Evolutionary conservation across 2,329 filamentous ascomycete species (phyloP), one percentile per base, ranked within the genome.

Genomic region (Ophiocordyceps camponoti-saundersi): DNA sequence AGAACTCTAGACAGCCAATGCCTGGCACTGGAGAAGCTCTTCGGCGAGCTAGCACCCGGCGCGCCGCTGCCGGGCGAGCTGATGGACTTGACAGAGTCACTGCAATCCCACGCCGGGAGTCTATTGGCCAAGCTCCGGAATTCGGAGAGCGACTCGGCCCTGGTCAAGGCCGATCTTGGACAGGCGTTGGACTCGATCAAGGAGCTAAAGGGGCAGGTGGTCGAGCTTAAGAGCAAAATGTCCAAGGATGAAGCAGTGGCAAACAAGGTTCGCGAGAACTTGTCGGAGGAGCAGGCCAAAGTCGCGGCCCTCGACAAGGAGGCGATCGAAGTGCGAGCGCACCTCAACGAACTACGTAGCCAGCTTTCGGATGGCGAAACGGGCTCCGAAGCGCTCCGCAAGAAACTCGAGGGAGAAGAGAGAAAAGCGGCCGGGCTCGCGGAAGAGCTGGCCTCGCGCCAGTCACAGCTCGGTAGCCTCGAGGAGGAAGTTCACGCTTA

Each of bases 331-430:
- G 78, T 83, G 49, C 79, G 84, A 39, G 67, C 73, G 15, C 82
- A 92, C 54, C 70, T 94, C 21, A 75, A 72, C 48, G 69, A 74
- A 26, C 66, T 94, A 21, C 77, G 85, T 48, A 68, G 70, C 16
- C 83, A 82, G 59, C 80, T 94, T 57, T 78, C 83, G 1, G 83
- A 89, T 52, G 88, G 86, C 16, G 86, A 92, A 61, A 88, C 80
- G 3, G 87, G 87, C 6, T 88, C 86, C 0, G 85, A 89, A 61
- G 79, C 77, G 26, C 65, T 95, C 47, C 79, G 84, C 47, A 82
- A 81, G 61, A 77, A 80, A 47, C 71, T 93, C 3, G 77, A 81
- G 41, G 83, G 86, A 48, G 82, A 88, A 56, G 86, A 94, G 61
- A 70, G 68, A 48, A 85, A 79, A 60, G 75, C 85, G 4, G 73